Conservation (phyloP, 2,329 filamentous ascomycete species). For the Neofusicoccum cordaticola region DNA sequence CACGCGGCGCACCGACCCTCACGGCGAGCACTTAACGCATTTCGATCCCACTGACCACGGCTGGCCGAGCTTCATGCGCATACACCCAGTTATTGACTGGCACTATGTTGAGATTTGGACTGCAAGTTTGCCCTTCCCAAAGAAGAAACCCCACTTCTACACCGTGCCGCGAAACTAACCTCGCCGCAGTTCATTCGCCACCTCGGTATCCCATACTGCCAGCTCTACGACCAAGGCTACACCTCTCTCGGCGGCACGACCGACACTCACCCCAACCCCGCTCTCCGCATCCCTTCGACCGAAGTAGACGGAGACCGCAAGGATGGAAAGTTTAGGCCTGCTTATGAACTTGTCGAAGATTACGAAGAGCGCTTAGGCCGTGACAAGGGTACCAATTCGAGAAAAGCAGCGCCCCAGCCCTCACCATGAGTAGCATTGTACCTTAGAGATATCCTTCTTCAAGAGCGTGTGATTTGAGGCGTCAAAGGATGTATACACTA, state of each 20-base stretch:
- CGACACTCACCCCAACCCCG: conserved; percentile 88
- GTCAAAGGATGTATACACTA: neutral
- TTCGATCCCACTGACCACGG: conserved; percentile 86
- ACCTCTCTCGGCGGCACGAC: conserved; percentile 87
- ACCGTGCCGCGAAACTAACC: conserved; percentile 32
- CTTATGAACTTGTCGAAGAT: conserved; percentile 41
- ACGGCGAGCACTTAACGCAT: conserved; percentile 72
- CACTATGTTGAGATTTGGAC: conserved; percentile 94
- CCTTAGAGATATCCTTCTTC: neutral
- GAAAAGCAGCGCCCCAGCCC: neutral
- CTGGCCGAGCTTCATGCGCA: conserved; percentile 89
- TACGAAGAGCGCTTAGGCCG: conserved; percentile 40
- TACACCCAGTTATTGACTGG: conserved; percentile 97
- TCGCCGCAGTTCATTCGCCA: conserved; percentile 64
- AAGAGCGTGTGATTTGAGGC: neutral
- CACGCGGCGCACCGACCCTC: conserved; percentile 86
- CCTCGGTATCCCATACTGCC: conserved; percentile 78
- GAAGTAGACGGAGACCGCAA: conserved; percentile 19
- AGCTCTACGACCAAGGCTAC: conserved; percentile 83
- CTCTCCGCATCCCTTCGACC: conserved; percentile 32
- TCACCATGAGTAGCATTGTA: neutral
- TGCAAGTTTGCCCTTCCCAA: neutral
- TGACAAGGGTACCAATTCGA: conserved; percentile 22
- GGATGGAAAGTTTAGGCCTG: conserved; percentile 33
- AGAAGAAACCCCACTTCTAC: neutral